Conservation (phyloP, 2,329 filamentous ascomycete genomes). For the Monilinia fructigena region DNA sequence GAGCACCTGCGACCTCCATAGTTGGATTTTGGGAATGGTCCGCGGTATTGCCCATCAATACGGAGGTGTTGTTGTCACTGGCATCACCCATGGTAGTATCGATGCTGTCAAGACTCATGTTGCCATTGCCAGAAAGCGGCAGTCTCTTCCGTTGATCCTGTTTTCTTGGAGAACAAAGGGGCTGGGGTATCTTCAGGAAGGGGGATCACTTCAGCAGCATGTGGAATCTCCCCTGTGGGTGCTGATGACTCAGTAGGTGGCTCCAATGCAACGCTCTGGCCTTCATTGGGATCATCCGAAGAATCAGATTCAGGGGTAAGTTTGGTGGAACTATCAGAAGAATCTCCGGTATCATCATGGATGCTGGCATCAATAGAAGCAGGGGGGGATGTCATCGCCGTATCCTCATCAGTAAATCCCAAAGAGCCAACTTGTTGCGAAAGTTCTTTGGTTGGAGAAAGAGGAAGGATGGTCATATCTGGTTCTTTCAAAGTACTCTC, state of each 20-base stretch:
- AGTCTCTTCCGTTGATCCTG: constrained; percentile 27
- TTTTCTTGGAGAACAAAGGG: constrained; percentile 58
- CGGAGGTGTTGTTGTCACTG: constrained; percentile 36
- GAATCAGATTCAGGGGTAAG: constrained; percentile 29
- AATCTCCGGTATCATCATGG: constrained; percentile 25
- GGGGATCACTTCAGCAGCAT: constrained; percentile 24
- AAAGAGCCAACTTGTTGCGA: constrained; percentile 37
- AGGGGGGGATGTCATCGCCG: constrained; percentile 33
- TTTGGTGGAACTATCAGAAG: constrained; percentile 28
- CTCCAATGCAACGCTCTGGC: constrained; percentile 23
- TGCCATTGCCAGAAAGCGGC: constrained; percentile 31
- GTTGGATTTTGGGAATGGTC: constrained; percentile 29
- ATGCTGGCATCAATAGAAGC: constrained; percentile 28
- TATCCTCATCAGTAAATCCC: constrained; percentile 35
- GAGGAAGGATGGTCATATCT: constrained; percentile 55
- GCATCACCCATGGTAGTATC: constrained; percentile 41
- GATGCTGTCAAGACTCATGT: constrained; percentile 29
- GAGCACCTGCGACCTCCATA: constrained; percentile 40
- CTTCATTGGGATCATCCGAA: constrained; percentile 35
- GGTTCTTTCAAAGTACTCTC: constrained; percentile 53
- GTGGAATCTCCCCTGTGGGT: constrained; percentile 16
- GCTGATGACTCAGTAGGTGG: constrained; percentile 26
- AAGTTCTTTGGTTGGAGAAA: constrained; percentile 53
- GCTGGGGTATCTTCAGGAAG: constrained; percentile 67
- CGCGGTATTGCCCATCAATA: constrained; percentile 36